phyloP scores from a whole-genome alignment of 352 stramenopile genomes.

The Plasmopara viticola region DNA sequence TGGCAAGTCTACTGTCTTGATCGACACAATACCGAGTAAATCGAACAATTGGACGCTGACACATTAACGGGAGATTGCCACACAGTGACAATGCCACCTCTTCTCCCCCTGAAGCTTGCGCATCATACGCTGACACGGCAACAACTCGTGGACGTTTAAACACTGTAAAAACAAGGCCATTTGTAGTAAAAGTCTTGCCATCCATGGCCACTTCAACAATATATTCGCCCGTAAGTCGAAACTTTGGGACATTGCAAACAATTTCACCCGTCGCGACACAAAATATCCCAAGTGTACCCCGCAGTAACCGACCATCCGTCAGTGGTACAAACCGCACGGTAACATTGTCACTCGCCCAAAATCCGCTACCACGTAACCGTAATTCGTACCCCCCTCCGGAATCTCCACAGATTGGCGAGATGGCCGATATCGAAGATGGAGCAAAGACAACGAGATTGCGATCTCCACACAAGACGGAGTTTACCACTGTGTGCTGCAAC shows the following conservation, averaged over 20 bases:
- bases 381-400: conserved; percentile 53
- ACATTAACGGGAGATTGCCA: conserved; percentile 35
- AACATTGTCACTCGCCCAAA: conserved; percentile 73
- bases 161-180: conserved; percentile 47
- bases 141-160: conserved; percentile 40
- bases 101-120: conserved; percentile 28
- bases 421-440: conserved; percentile 36
- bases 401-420: conserved; percentile 49
- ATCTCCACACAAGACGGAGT: conserved; percentile 42
- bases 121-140: conserved; percentile 37
- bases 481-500: conserved; percentile 31
- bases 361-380: conserved; percentile 54
- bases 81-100: conserved; percentile 28
- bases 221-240: conserved; percentile 54
- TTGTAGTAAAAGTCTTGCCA: conserved; percentile 68
- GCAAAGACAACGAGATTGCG: conserved; percentile 57
- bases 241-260: conserved; percentile 59
- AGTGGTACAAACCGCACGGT: conserved; percentile 70
- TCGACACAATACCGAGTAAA: conserved; percentile 31
- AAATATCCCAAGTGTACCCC: conserved; percentile 43
- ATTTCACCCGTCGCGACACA: conserved; percentile 35
- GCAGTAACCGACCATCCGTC: conserved; percentile 43
- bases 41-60: conserved; percentile 26
- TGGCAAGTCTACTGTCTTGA: conserved; percentile 1
- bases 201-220: conserved; percentile 73